Conservation (phyloP, 306 rosid genomes). For the Prunus padus region DNA sequence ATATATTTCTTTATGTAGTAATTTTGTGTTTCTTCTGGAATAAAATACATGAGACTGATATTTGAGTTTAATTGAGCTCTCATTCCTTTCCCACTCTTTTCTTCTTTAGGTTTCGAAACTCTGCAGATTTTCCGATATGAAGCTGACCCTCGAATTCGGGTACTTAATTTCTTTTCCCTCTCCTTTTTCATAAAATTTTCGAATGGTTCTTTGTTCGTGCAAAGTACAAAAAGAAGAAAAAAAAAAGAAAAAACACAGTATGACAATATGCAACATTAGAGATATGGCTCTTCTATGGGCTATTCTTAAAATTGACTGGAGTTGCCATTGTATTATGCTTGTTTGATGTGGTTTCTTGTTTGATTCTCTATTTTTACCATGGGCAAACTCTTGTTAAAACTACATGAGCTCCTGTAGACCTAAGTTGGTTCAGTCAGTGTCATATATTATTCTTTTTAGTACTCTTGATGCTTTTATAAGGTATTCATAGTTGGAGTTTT, state of each 20-base stretch:
- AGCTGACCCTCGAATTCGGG: conserved; percentile 85
- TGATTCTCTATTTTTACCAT: neutral
- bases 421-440: neutral
- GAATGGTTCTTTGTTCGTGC: neutral
- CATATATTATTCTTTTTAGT: neutral
- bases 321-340: neutral
- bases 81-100: neutral
- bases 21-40: neutral
- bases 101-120: neutral
- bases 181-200: neutral
- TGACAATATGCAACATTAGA: neutral
- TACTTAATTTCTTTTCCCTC: conserved; percentile 24
- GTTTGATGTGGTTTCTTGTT: neutral
- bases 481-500: neutral
- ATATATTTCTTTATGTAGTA: no score
- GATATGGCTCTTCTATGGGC: neutral
- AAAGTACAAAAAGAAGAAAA: neutral
- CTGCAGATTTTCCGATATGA: conserved; percentile 44
- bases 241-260: neutral
- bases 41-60: neutral
- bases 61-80: neutral
- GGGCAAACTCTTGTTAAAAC: neutral
- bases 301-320: neutral
- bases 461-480: neutral
- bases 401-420: neutral